A percentile compares a stretch with the other conserved stretches of the same genome.
Evolutionary conservation across 495 filamentous ascomycete species (phyloP).

Genomic region (Trichoderma gamsii): DNA sequence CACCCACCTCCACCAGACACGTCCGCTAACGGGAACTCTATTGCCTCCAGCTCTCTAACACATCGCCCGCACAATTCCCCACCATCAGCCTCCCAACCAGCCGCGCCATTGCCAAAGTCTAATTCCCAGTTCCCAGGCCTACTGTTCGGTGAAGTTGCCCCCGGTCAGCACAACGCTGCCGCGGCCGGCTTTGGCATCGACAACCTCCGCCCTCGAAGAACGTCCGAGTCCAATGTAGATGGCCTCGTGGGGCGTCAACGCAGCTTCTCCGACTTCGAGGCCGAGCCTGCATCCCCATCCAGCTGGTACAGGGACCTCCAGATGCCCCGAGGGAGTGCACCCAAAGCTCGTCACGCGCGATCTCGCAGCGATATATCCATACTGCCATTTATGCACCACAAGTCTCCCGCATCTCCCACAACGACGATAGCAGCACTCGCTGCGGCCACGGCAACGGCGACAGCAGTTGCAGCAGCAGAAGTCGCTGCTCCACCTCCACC

Average conservation of each 20-base stretch:
- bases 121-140: slow-evolving; percentile 29
- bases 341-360: slow-evolving; percentile 40
- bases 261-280: slow-evolving; percentile 40
- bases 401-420: neutral
- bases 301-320: slow-evolving; percentile 10
- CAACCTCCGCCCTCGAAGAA: slow-evolving; percentile 31
- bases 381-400: neutral
- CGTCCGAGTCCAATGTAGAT: slow-evolving; percentile 42
- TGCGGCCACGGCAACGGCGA: slow-evolving; percentile 3
- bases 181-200: slow-evolving; percentile 47
- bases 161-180: slow-evolving; percentile 33
- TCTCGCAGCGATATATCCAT: slow-evolving; percentile 43
- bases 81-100: slow-evolving; percentile 23
- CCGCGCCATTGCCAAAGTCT: slow-evolving; percentile 25
- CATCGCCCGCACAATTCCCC: slow-evolving; percentile 31
- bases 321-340: slow-evolving; percentile 19
- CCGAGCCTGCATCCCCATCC: slow-evolving; percentile 29
- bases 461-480: slow-evolving; percentile 9
- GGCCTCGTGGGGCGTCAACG: slow-evolving; percentile 33
- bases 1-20: slow-evolving; percentile 31
- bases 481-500: slow-evolving; percentile 26
- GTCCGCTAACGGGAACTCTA: slow-evolving; percentile 29
- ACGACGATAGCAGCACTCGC: slow-evolving; percentile 13
- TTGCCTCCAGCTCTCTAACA: slow-evolving; percentile 41
- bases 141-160: slow-evolving; percentile 49